Percentiles rank a stretch among this genome's conserved stretches.
phyloP scores from a whole-genome alignment of 768 basidiomycete genomes.

The Termitomyces sp. region DNA sequence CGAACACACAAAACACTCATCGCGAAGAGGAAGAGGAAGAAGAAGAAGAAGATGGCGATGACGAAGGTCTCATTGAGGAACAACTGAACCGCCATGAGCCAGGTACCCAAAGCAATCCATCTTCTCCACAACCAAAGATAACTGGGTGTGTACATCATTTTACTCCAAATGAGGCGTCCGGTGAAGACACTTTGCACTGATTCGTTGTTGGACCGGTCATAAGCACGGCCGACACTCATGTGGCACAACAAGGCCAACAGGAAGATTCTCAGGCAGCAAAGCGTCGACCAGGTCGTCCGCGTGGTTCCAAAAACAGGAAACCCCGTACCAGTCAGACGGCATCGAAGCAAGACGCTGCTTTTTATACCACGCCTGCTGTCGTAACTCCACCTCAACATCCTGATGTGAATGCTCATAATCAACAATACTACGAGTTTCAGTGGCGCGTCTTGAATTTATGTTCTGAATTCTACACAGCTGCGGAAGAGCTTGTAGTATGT shows the following conservation, averaged over 20 bases:
- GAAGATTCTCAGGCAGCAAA: slow-evolving; percentile 38
- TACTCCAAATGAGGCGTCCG: neutral
- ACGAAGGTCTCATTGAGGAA: slow-evolving; percentile 69
- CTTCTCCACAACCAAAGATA: slow-evolving; percentile 30
- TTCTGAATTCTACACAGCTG: slow-evolving; percentile 81
- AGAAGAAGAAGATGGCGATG: slow-evolving; percentile 68
- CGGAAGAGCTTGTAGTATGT: slow-evolving; percentile 79
- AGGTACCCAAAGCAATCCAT: slow-evolving; percentile 32
- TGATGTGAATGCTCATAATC: slow-evolving; percentile 59
- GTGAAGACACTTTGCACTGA: slow-evolving; percentile 6
- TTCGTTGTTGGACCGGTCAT: slow-evolving; percentile 5
- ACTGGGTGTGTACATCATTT: slow-evolving; percentile 21
- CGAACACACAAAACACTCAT: slow-evolving; percentile 12
- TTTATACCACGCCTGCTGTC: slow-evolving; percentile 33
- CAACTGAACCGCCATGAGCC: slow-evolving; percentile 50
- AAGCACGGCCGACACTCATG: slow-evolving; percentile 20
- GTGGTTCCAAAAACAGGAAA: slow-evolving; percentile 74
- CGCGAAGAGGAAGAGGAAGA: slow-evolving; percentile 48
- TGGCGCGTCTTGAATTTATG: slow-evolving; percentile 81
- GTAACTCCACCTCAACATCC: slow-evolving; percentile 36
- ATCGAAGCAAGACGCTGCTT: slow-evolving; percentile 32
- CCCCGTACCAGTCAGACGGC: slow-evolving; percentile 28
- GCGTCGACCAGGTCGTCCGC: slow-evolving; percentile 73
- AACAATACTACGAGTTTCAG: slow-evolving; percentile 82
- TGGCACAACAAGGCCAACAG: slow-evolving; percentile 21